Percentiles rank a stretch among this genome's conserved stretches.
Evolutionary conservation across 208 protist species (phyloP).

Genomic region (Strigomonas culicis): DNA sequence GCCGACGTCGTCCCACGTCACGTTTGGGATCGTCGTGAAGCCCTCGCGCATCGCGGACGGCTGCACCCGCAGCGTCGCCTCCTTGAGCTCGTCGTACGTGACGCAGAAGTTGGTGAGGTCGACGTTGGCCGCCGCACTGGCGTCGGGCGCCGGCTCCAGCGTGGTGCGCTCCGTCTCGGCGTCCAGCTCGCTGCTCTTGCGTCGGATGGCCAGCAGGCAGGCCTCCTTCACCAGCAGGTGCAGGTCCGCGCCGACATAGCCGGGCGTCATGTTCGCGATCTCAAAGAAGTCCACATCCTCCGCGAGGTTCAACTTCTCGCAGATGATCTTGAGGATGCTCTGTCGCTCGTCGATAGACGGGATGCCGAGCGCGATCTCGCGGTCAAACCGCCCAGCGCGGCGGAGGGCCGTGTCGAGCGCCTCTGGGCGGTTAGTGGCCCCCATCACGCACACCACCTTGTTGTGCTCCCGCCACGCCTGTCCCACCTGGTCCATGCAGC

Average conservation of each 20-base stretch:
- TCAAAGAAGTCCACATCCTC: conserved; percentile 93
- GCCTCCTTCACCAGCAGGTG: conserved; percentile 95
- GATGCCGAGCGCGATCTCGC: conserved; percentile 96
- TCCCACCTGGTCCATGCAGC: conserved; percentile 97
- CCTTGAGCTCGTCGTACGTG: conserved; percentile 76
- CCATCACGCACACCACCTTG: conserved; percentile 94
- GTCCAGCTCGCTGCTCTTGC: conserved; percentile 73
- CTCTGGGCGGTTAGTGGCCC: conserved; percentile 95
- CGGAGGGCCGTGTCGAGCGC: conserved; percentile 96
- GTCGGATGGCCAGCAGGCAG: conserved; percentile 84
- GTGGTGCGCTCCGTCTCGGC: conserved; percentile 6
- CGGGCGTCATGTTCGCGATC: conserved; percentile 94
- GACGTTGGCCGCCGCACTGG: conserved; percentile 19
- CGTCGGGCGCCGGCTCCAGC: background rate
- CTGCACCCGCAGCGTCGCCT: conserved; percentile 95
- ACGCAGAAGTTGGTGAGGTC: conserved; percentile 66
- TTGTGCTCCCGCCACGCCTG: conserved; percentile 82
- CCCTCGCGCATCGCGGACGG: conserved; percentile 97
- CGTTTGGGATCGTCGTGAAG: conserved; percentile 96
- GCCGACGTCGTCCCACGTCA: conserved; percentile 97
- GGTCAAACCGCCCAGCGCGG: conserved; percentile 97
- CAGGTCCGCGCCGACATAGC: conserved; percentile 98
- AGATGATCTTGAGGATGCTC: conserved; percentile 88
- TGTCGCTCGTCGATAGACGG: conserved; percentile 92
- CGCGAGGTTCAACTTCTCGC: conserved; percentile 71